Base-by-base conservation (phyloP, 2,329 filamentous ascomycete genomes). In the Pseudogymnoascus sp. region DNA sequence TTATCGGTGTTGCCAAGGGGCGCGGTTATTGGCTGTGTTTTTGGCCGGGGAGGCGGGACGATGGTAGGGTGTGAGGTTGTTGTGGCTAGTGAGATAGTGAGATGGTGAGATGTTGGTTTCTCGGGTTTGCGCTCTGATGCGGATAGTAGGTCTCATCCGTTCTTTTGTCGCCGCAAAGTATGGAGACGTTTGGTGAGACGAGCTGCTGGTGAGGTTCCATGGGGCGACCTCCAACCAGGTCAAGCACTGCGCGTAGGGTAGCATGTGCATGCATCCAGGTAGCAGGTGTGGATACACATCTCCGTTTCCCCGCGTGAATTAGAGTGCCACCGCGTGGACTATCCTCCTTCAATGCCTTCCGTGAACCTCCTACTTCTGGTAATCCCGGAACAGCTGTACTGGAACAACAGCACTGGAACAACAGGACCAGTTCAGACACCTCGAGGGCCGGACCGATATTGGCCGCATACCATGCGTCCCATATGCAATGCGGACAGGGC, bases 221-320 rank as follows among this genome's bases (percentile, higher is more conserved):
- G 33, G 49, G 33, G 49, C 14, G 5, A 31, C 45, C 25, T 52
- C 45, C 9, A 33, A 52, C 12, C 28, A 55, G n/a, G 49, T 21
- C 49, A 55, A 52, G 45, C 45, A 55, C 49, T 55, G 49, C 12
- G 49, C 49, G 49, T 55, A 55, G 49, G 49, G 49, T 55, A 55
- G 25, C 49, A 55, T 55, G 45, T 31, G 49, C 49, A 55, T 55
- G 49, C 28, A 55, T 33, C 28, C n/a, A 33, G 12, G 25, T 9
- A 55, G 49, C 28, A 55, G 25, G 28, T 55, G 49, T 55, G 49
- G 49, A 55, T 55, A 55, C 49, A 33, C n/a, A 55, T 33, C 28
- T 55, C 49, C 49, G 49, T 55, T 55, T 55, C 49, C 49, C 49
- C 49, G 49, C 49, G 28, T 55, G 25, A 33, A 33, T 33, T 55